Percentiles rank a stretch among this genome's conserved stretches.
Conservation (phyloP, 208 protist species). For the Borovskyia barvae region DNA sequence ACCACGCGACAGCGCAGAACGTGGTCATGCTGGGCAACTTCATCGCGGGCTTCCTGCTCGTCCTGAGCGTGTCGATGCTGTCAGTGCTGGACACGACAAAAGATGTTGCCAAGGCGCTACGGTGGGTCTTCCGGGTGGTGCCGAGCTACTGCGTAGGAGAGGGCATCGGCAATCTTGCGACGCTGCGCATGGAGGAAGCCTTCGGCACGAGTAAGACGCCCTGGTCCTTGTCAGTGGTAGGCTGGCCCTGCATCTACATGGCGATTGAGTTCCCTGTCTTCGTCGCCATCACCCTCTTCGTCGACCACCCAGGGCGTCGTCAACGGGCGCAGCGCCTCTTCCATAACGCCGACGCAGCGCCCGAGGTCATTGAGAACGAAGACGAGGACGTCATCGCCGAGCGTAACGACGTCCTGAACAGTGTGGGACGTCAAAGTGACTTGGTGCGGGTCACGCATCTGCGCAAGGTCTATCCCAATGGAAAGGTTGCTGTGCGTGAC, state of each 20-base stretch:
- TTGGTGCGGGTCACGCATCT: conserved; percentile 58
- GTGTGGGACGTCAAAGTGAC: conserved; percentile 25
- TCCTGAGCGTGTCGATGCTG: conserved; percentile 57
- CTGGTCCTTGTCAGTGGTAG: conserved; percentile 46
- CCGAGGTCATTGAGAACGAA: conserved; percentile 34
- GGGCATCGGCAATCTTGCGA: conserved; percentile 65
- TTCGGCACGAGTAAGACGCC: conserved; percentile 25
- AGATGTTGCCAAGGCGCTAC: conserved; percentile 29
- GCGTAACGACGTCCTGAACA: conserved; percentile 31
- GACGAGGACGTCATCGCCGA: conserved; percentile 43
- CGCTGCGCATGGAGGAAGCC: conserved; percentile 23
- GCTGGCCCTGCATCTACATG: conserved; percentile 67
- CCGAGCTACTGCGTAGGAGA: conserved; percentile 78
- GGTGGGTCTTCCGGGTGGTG: conserved; percentile 64
- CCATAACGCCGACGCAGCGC: conserved; percentile 28
- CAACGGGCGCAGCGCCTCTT: conserved; percentile 27
- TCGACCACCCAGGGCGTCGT: conserved; percentile 56
- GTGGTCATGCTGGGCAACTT: conserved; percentile 69
- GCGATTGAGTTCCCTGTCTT: conserved; percentile 50
- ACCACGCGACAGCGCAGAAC: conserved; percentile 70
- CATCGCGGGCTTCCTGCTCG: conserved; percentile 74
- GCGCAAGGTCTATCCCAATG: conserved; percentile 63
- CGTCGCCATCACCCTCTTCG: conserved; percentile 54
- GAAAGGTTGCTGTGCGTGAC: conserved; percentile 67
- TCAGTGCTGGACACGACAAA: conserved; percentile 36